Percentiles rank a stretch among this genome's conserved stretches.
Conservation (phyloP, 208 protist genomes). For the Trypanosomatidae sp. region DNA sequence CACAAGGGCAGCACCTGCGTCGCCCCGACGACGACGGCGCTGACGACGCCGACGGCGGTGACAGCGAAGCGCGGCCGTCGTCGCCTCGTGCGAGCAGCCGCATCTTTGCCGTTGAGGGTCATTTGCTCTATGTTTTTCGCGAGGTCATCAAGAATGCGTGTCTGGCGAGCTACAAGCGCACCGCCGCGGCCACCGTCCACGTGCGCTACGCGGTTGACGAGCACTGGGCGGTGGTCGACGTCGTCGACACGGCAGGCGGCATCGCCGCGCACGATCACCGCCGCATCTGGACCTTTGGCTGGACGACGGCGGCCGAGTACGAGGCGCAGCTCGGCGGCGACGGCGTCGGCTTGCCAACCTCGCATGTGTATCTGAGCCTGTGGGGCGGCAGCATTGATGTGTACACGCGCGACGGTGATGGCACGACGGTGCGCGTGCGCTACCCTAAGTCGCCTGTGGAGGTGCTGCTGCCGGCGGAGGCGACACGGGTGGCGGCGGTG, state of each 20-base stretch:
- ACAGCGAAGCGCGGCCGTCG: background rate
- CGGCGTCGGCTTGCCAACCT: conserved; percentile 66
- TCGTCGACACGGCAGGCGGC: conserved; percentile 51
- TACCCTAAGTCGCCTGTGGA: conserved; percentile 66
- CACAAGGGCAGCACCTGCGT: background rate
- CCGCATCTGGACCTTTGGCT: conserved; percentile 81
- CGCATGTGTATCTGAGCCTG: conserved; percentile 79
- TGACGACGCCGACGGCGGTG: background rate
- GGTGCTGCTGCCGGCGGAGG: conserved; percentile 20
- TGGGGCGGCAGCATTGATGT: conserved; percentile 68
- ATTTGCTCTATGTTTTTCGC: conserved; percentile 63
- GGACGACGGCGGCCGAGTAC: conserved; percentile 56
- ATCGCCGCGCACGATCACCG: conserved; percentile 19
- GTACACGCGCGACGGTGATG: conserved; percentile 17
- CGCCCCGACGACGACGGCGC: background rate
- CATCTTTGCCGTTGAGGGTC: conserved; percentile 52
- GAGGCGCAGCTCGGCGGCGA: conserved; percentile 60
- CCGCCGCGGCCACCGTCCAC: conserved; percentile 13
- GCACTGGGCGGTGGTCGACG: conserved; percentile 55
- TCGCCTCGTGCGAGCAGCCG: conserved; percentile 2
- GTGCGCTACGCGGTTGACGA: conserved; percentile 39
- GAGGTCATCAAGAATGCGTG: conserved; percentile 85
- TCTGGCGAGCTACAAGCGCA: conserved; percentile 19
- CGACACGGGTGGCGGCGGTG: too few relatives aligned
- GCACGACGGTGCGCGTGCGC: conserved; percentile 68